Evolutionary conservation across 2,329 filamentous ascomycete genomes (phyloP), one percentile per base, ranked within the genome.

Genomic region (Xylaria hypoxylon): DNA sequence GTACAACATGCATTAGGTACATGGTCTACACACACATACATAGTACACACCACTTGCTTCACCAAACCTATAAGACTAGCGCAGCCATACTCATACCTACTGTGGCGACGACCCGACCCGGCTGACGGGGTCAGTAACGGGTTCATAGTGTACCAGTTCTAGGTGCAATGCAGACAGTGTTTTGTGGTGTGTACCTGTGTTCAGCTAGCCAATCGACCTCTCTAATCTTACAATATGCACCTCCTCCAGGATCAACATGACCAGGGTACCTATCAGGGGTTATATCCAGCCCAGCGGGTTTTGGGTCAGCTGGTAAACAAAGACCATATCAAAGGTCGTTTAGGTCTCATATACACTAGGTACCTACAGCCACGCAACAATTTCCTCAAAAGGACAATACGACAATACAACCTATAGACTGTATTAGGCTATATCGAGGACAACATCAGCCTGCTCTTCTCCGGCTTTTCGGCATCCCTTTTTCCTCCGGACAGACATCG

Each of bases 261-360:
- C 51, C 33, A 24, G 51, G 51, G 33, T 55, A 17, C 1, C 13
- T 15, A 17, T 42, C 52, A 19, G 42, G 55, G 64, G 56, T 55
- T 59, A 50, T 59, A 65, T 59, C 64, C 64, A 67, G 64, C 64
- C 61, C 60, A 51, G 64, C 56, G 60, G 64, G 56, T 64, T 56
- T 50, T 13, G 4, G 17, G 60, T 67, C 64, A 67, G 64, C 64
- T 67, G 64, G 64, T 59, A 60, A 57, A 50, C 50, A 67, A 64
- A 52, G 44, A 42, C 48, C 59, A 56, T 59, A 48, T 53, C 47
- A 44, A 48, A 45, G 17, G 38, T 38, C 62, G 28, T 42, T 53
- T 47, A 50, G 45, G 47, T 64, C 28, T 59, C 47, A 59, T 58
- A 47, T 59, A n/a, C n/a, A n/a, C n/a, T n/a, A 44, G 26, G 44